These are phyloP conservation scores for Periconia macrospinosa DNA, from an alignment of 2,329 filamentous ascomycete species.

Conservation along the genomic window DNA sequence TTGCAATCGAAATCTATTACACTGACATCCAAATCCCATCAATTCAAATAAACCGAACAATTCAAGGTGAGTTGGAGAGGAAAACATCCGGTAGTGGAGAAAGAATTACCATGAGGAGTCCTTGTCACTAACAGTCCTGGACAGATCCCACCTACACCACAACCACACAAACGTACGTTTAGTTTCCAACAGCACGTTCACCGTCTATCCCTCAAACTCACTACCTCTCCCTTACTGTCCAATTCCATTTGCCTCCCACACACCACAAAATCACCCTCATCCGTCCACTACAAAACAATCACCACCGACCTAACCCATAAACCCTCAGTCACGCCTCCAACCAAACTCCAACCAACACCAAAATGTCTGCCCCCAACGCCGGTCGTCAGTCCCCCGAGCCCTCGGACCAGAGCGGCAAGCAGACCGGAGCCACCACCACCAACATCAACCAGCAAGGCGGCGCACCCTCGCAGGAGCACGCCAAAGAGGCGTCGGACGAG, in stretches of 20 bases:
- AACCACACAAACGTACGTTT: constrained; percentile 4
- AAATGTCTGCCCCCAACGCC: constrained; percentile 66
- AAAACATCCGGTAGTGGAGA: too few species aligned
- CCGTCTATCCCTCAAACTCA: neutral
- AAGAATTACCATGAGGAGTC: too few species aligned
- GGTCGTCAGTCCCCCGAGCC: constrained; percentile 80
- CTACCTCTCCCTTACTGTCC: neutral
- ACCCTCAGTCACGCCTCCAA: constrained; percentile 2
- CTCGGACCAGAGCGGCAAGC: constrained; percentile 65
- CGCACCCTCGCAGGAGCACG: constrained; percentile 43
- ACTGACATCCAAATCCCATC: neutral
- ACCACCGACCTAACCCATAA: constrained; percentile 10
- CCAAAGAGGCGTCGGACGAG: constrained; percentile 55
- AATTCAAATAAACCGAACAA: neutral
- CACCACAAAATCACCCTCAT: too few species aligned
- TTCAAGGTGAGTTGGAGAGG: too few species aligned
- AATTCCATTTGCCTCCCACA: neutral
- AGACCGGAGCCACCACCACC: constrained; percentile 63
- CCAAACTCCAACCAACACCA: constrained; percentile 36
- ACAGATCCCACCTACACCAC: neutral
- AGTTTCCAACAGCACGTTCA: neutral
- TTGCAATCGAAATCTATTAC: neutral
- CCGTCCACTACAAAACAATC: neutral
- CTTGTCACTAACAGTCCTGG: neutral
- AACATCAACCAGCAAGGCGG: constrained; percentile 59